Evolutionary conservation across 306 rosid genomes (phyloP), one percentile per base, ranked within the genome.

Genomic region (Glycine tomentella): DNA sequence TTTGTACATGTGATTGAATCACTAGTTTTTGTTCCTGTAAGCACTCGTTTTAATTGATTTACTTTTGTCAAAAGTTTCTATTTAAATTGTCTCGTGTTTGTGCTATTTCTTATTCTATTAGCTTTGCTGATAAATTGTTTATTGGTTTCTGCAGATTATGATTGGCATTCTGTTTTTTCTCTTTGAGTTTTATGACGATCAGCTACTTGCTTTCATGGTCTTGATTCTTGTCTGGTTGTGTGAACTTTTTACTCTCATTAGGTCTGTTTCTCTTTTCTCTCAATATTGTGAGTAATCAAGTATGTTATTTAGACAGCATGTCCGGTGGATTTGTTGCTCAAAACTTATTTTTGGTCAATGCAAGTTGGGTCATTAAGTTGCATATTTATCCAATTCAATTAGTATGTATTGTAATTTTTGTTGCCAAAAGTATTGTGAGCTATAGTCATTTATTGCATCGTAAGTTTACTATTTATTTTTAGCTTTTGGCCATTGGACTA

Each of bases 1-100:
- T 95, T 95, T 87, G 99, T 93, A 79, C 99, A 95, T 81, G 99
- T 95, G 51, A 93, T 95, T 67, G 99, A 95, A 90, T 95, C 99
- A 33, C 91, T 95, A 15, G 99, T 95, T 82, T 95, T 95, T 89
- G 99, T 95, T 79, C 99, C 99, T 73, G 99, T 93, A 89, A 89
- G 92, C 58, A 61, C 81, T 70, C 57, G 7, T 77, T 78, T 49
- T 52, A 16, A 15, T 79, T 40, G 68, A 17, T 81, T 56, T 55
- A 10, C 40, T 36, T 36, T 36, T 36, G 40, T 36, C 56, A 95
- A 87, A 16, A 59, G 38, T 83, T 69, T 38, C 59, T 62, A 15
- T 72, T 70, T 68, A 64, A 68, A 55, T 72, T 52, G 6, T 67
- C 64, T 16, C 17, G 44, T 75, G 38, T 48, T 58, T 53, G 38